A percentile compares a stretch with the other conserved stretches of the same genome.
Evolutionary conservation across 257 asterid species (phyloP).

Genomic region (Rhazya stricta): DNA sequence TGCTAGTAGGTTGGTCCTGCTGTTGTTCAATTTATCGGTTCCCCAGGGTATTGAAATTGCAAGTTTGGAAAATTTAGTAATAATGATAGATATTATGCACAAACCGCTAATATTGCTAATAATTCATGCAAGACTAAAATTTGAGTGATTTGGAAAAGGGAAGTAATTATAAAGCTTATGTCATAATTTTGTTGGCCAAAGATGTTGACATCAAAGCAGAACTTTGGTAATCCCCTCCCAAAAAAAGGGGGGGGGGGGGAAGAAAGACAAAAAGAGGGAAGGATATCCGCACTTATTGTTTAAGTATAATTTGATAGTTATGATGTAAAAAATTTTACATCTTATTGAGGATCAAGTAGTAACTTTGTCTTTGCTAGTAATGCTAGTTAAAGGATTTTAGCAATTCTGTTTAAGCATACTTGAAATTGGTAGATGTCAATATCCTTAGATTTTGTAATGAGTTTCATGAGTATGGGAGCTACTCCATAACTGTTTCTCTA

Average conservation of each 20-base stretch:
- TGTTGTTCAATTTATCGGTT: slow-evolving; percentile 76
- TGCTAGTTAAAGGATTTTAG: neutral
- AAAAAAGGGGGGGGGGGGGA: too few species aligned
- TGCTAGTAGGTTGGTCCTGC: slow-evolving; percentile 77
- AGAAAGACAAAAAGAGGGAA: neutral
- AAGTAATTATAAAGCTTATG: neutral
- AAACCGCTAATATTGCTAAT: neutral
- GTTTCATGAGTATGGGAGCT: neutral
- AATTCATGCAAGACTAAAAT: neutral
- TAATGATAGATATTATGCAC: neutral
- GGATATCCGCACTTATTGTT: neutral
- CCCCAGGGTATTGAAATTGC: slow-evolving; percentile 38
- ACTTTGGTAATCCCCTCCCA: too few species aligned
- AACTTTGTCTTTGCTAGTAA: neutral
- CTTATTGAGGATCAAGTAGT: neutral
- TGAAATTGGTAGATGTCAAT: neutral
- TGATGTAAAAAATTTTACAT: too few species aligned
- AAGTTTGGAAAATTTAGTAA: neutral
- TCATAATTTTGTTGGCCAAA: neutral
- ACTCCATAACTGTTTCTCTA: neutral
- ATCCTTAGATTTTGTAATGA: neutral
- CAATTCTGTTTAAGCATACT: neutral
- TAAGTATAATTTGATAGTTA: neutral
- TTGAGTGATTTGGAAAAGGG: neutral
- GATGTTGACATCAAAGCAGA: neutral